phyloP scores from a whole-genome alignment of 2,329 filamentous ascomycete species.

The Knufia petricola region DNA sequence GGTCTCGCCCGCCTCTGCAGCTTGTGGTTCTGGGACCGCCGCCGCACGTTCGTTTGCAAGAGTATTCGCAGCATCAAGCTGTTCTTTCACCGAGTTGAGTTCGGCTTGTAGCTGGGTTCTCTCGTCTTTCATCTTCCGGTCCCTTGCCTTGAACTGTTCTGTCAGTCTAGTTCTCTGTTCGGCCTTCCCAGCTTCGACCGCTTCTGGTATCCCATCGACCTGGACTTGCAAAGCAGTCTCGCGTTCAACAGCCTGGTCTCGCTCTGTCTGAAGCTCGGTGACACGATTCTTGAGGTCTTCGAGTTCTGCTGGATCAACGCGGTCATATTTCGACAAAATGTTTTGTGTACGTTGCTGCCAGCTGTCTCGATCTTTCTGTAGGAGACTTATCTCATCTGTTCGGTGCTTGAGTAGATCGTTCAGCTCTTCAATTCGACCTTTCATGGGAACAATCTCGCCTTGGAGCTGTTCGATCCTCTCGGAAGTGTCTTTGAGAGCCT shows the following conservation, averaged over 20 bases:
- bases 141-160: constrained; percentile 45
- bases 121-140: constrained; percentile 56
- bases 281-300: constrained; percentile 79
- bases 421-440: constrained; percentile 69
- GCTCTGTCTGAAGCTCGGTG: constrained; percentile 54
- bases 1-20: constrained; percentile 14
- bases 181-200: constrained; percentile 39
- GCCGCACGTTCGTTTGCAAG: constrained; percentile 39
- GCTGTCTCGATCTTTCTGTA: constrained; percentile 83
- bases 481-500: constrained; percentile 64
- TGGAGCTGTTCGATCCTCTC: constrained; percentile 65
- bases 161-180: constrained; percentile 39
- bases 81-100: constrained; percentile 51
- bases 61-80: constrained; percentile 45
- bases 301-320: constrained; percentile 85
- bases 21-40: constrained; percentile 26
- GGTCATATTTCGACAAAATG: constrained; percentile 91
- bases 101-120: constrained; percentile 51
- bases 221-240: constrained; percentile 37
- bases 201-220: constrained; percentile 38
- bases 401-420: constrained; percentile 72
- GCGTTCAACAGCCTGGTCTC: constrained; percentile 51
- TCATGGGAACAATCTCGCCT: constrained; percentile 68
- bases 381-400: constrained; percentile 76
- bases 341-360: constrained; percentile 96